Evolutionary conservation across 257 asterid genomes (phyloP).

Genomic region (Solanum sejunctum): DNA sequence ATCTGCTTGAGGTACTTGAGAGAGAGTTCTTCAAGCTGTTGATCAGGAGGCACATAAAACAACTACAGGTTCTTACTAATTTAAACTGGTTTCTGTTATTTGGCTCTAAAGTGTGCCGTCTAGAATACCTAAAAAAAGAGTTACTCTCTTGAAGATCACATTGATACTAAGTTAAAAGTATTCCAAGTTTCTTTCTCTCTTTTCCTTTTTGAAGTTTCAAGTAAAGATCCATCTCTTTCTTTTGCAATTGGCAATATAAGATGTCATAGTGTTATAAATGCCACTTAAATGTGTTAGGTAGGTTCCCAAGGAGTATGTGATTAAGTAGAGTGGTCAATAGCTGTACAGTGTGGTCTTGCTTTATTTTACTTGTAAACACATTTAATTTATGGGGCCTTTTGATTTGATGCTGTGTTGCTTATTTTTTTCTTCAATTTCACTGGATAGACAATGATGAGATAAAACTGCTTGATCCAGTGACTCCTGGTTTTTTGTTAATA

Average conservation of each 20-base stretch:
- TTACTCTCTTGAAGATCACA: not conserved
- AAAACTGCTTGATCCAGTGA: not conserved
- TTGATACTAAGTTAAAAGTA: not conserved
- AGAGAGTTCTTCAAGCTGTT: slow-evolving; percentile 32
- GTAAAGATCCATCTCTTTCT: not conserved
- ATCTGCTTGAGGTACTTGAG: slow-evolving; percentile 25
- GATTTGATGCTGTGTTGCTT: not conserved
- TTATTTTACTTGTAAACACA: not conserved
- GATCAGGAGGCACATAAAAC: not conserved
- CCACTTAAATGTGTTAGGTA: not conserved
- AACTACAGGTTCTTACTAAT: not conserved
- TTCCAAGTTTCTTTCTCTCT: not conserved
- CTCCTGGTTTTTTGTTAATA: not conserved
- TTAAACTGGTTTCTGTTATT: not conserved
- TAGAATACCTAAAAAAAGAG: not conserved
- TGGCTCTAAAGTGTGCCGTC: not conserved
- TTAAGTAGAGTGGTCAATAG: not conserved
- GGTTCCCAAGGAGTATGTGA: not conserved
- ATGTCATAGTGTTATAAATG: not conserved
- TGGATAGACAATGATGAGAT: not conserved
- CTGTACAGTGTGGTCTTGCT: not conserved
- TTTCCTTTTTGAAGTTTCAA: not conserved
- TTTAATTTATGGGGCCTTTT: not conserved
- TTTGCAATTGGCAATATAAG: not conserved
- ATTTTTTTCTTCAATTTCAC: not conserved